Evolutionary conservation across 164 flowering plant species (phyloP), one percentile per base, ranked within the genome.

Genomic region (Litsea cubeba): DNA sequence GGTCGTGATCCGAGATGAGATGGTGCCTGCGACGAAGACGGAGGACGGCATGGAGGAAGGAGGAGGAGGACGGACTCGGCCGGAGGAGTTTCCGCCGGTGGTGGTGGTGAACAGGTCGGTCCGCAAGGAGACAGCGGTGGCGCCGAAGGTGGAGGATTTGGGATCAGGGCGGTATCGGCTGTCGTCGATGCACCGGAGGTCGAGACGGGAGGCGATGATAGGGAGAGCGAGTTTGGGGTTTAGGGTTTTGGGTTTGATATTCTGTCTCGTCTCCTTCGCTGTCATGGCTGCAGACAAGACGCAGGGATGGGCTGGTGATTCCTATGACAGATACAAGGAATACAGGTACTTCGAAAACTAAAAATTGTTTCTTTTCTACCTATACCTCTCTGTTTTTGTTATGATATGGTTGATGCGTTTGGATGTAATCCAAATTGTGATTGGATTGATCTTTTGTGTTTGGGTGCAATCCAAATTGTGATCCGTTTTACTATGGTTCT

Each of bases 271-370:
- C 71, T 90, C 98, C 2, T 92, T 96, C 74, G 87, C 97, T 18
- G 95, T 92, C 46, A 92, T 96, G 97, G 97, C 95, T 5, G 88
- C 97, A 4, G 94, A 96, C 79, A 89, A 79, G 77, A 91, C 97
- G n/a, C 88, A 82, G 68, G 99, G 99, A 1, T 96, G 99, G 99
- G 86, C 86, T 51, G 99, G 97, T 5, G 99, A 96, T 78, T 96
- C 99, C 23, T 96, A 87, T 76, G 87, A 92, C 77, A 91, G 98
- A 30, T 94, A 96, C 80, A 91, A 81, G 77, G 99, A 92, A 69
- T 96, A 92, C 88, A 88, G 97, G 99, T 54, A 23, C 60, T 54
- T 14, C 5, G 7, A 15, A 54, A 54, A 15, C 1, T 3, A 11
- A 3, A 54, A 20, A 11, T 54, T 14, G n/a, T 54, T 54, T 3